A percentile compares a stretch with the other conserved stretches of the same genome.
phyloP scores from a whole-genome alignment of 2,329 filamentous ascomycete genomes.

The Ascochyta viciae-villosae region DNA sequence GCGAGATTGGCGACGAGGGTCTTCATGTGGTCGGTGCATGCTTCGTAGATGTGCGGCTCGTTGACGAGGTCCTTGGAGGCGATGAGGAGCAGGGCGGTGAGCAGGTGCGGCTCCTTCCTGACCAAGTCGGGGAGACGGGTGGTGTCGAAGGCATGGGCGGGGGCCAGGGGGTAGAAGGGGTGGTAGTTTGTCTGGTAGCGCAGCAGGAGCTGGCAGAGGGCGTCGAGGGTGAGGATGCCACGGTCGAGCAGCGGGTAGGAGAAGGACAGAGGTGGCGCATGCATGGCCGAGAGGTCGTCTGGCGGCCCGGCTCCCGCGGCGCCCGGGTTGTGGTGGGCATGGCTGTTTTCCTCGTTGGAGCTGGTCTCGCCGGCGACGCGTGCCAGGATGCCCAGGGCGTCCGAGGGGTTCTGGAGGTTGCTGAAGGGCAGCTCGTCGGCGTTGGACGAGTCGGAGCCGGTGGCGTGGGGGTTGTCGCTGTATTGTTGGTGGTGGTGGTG shows the following conservation, averaged over 20 bases:
- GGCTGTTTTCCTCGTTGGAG: constrained; percentile 37
- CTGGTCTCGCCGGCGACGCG: constrained; percentile 53
- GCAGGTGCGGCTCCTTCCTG: constrained; percentile 68
- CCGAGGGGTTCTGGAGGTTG: constrained; percentile 58
- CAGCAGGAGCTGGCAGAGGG: constrained; percentile 60
- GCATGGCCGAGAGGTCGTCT: constrained; percentile 26
- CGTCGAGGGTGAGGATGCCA: constrained; percentile 53
- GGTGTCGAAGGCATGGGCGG: constrained; percentile 64
- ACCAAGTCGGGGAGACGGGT: constrained; percentile 63
- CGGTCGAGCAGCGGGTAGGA: constrained; percentile 53
- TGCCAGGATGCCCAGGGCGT: constrained; percentile 57
- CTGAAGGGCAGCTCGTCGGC: constrained; percentile 48
- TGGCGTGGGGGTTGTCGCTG: constrained; percentile 31
- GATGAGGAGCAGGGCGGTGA: constrained; percentile 74
- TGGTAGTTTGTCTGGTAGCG: constrained; percentile 72
- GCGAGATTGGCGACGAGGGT: constrained; percentile 70
- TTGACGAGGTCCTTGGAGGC: constrained; percentile 74
- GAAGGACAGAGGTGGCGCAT: constrained; percentile 45
- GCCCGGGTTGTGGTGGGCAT: not conserved
- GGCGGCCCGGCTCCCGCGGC: constrained; percentile 9
- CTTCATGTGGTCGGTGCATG: constrained; percentile 74
- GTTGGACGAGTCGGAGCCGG: constrained; percentile 40
- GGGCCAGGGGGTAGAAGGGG: constrained; percentile 73
- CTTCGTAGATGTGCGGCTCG: constrained; percentile 68
- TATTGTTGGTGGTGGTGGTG: constrained; percentile 21